A percentile compares a stretch with the other conserved stretches of the same genome.
Evolutionary conservation across 257 asterid genomes (phyloP).

Genomic region (Nicotiana tabacum): DNA sequence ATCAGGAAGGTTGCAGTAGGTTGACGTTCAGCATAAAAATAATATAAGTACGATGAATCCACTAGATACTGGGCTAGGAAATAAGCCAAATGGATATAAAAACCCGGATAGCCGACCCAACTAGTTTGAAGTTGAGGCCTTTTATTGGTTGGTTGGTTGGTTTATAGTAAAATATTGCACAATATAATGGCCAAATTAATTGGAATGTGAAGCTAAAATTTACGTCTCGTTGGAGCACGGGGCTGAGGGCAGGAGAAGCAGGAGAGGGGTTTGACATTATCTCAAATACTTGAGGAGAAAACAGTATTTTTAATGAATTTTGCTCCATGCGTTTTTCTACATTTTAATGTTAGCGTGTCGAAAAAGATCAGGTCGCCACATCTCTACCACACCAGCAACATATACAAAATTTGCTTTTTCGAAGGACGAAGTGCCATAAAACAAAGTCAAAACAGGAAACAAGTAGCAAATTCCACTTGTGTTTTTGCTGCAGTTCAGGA

Average conservation of each 20-base stretch:
- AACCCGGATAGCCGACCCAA: not conserved
- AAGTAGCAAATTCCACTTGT: not conserved
- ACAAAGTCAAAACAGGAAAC: not conserved
- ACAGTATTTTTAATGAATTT: not conserved
- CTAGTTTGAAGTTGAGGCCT: not conserved
- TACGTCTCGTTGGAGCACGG: not conserved
- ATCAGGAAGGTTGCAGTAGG: not conserved
- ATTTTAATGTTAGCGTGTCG: not conserved
- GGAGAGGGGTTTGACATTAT: not conserved
- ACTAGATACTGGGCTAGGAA: not conserved
- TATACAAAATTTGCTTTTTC: too few relatives aligned
- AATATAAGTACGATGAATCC: not conserved
- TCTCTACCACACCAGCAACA: not conserved
- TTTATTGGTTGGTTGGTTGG: not conserved
- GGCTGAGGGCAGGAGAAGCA: too few relatives aligned
- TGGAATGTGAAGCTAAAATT: not conserved
- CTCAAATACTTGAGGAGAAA: not conserved
- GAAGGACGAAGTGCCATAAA: not conserved
- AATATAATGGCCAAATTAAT: not conserved
- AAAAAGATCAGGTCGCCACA: not conserved
- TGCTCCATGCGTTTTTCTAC: not conserved
- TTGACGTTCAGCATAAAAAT: not conserved
- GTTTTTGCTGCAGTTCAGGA: not conserved
- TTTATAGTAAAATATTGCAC: not conserved
- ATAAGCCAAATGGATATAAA: not conserved